Evolutionary conservation across 306 rosid genomes (phyloP), one percentile per base, ranked within the genome.

Genomic region (Potentilla sterilis): DNA sequence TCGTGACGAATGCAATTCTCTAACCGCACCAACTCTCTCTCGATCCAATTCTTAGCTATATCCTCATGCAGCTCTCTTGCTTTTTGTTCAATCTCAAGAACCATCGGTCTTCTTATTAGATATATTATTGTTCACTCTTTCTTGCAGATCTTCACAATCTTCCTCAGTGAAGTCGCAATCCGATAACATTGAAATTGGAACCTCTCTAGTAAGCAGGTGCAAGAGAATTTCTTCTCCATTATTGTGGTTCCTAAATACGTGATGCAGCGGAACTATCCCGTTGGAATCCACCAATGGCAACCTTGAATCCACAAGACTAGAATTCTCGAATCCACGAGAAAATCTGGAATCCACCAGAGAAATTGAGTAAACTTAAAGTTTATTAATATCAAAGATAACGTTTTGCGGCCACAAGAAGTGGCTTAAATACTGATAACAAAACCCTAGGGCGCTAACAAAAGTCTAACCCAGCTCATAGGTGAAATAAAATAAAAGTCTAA

Each of bases 111-210:
- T 35, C 15, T 22, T 7, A 57, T 57, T 8, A 57, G 64, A 41
- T n/a, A n/a, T n/a, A n/a, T 61, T 1, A 34, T 32, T 35, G 5
- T 61, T 61, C 67, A 61, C 67, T 2, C 67, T 61, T 61, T 28
- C n/a, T 32, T 61, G 67, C 40, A 61, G 4, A 13, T 61, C 41
- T 14, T 61, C 64, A 14, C 67, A 61, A 5, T 61, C 66, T 11
- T 61, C 97, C 91, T 92, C 88, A 9, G 87, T 88, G 78, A 92
- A 62, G 72, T 88, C 92, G 42, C 77, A 82, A 75, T 90, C 92
- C 16, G 89, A 88, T 9, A 90, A 86, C 76, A 79, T 81, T 22
- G 85, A 79, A 44, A 90, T 66, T 34, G 74, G 77, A 63, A 90
- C 74, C 28, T 81, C 72, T 35, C 77, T 41, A 57, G 71, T 55